These are phyloP conservation scores for Monoraphidium neglectum DNA, from an alignment of 139 green algal species.

Conservation along the genomic window DNA sequence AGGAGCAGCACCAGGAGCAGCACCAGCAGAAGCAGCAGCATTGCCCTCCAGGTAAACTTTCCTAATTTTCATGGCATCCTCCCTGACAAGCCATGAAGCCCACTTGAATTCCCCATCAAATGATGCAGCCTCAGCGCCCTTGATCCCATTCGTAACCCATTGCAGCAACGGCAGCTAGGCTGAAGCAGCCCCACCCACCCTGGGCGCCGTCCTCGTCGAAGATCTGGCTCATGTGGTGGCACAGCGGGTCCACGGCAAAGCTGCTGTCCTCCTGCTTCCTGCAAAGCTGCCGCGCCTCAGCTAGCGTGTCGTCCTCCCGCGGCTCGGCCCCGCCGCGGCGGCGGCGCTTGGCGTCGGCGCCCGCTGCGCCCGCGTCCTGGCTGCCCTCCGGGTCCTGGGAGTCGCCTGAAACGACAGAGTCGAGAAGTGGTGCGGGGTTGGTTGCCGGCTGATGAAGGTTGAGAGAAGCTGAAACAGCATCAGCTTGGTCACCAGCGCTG, in stretches of 20 bases:
- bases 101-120: no score
- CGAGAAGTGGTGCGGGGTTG: no score
- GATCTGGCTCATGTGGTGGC: slow-evolving; percentile 85
- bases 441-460: no score
- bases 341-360: neutral
- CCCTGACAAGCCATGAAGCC: no score
- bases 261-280: slow-evolving; percentile 80
- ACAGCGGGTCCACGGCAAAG: slow-evolving; percentile 78
- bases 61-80: no score
- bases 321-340: slow-evolving; percentile 34
- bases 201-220: slow-evolving; percentile 86
- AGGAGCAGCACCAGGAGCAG: neutral
- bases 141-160: no score
- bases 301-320: slow-evolving; percentile 57
- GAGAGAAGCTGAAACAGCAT: no score
- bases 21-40: neutral
- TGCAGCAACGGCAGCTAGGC: neutral
- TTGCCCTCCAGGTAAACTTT: no score
- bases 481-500: no score
- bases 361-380: slow-evolving; percentile 9
- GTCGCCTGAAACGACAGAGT: no score
- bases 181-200: slow-evolving; percentile 23
- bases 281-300: slow-evolving; percentile 63
- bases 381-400: neutral
- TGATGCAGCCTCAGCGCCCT: no score